These are phyloP conservation scores for Ambrosia hybrid DNA, from an alignment of 140 eudicot species.

Conservation along the genomic window DNA sequence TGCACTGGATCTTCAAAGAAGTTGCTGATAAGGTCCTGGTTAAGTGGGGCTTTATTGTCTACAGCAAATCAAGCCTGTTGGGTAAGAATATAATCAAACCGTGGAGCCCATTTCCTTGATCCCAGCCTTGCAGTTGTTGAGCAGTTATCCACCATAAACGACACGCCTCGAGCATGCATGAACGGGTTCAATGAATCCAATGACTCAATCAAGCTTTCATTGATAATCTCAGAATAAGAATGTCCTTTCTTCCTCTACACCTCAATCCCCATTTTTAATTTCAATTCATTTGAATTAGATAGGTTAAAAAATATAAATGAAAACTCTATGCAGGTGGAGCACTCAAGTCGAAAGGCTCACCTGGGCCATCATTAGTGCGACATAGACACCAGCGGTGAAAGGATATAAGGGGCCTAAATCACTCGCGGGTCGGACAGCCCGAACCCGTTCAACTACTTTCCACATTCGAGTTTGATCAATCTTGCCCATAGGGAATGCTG, in stretches of 20 bases:
- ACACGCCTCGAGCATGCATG: slow-evolving; percentile 99
- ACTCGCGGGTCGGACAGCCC: slow-evolving; percentile 78
- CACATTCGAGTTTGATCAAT: slow-evolving; percentile 97
- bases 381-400: slow-evolving; percentile 95
- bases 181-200: slow-evolving; percentile 95
- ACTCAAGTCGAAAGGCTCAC: slow-evolving; percentile 36
- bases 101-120: slow-evolving; percentile 99
- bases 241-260: slow-evolving; percentile 95
- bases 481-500: slow-evolving; percentile 99
- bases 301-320: not conserved
- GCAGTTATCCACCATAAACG: slow-evolving; percentile 98
- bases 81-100: slow-evolving; percentile 87
- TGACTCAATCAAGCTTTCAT: slow-evolving; percentile 90
- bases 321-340: not conserved
- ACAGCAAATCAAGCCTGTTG: slow-evolving; percentile 94
- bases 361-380: slow-evolving; percentile 99
- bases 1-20: slow-evolving; percentile 87
- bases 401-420: slow-evolving; percentile 92
- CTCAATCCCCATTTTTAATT: slow-evolving; percentile 52
- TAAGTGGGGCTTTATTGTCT: slow-evolving; percentile 61
- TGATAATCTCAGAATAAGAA: slow-evolving; percentile 89
- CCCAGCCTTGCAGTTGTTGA: slow-evolving; percentile 94
- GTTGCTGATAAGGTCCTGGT: slow-evolving; percentile 84
- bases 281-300: not conserved
- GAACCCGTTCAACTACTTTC: slow-evolving; percentile 89